Conservation (phyloP, 768 basidiomycete genomes). For the Guyanaporus albipodus region DNA sequence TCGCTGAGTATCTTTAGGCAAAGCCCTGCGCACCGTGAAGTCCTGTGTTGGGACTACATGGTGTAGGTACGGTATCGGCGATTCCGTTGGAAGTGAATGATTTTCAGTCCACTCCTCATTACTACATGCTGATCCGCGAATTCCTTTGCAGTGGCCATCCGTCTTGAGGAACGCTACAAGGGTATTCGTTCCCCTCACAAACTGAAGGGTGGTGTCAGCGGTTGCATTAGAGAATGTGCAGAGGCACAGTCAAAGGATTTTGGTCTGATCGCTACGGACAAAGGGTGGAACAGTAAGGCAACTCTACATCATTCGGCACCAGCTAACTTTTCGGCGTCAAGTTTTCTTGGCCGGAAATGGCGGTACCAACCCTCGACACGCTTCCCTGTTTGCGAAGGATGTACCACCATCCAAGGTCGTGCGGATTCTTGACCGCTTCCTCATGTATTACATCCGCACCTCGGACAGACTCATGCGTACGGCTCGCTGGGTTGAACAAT, state of each 20-base stretch:
- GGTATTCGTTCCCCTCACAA: slow-evolving; percentile 70
- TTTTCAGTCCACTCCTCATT: neutral
- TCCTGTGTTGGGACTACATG: slow-evolving; percentile 70
- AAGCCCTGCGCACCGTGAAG: slow-evolving; percentile 67
- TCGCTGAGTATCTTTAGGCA: slow-evolving; percentile 20
- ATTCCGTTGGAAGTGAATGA: slow-evolving; percentile 54
- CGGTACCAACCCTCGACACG: slow-evolving; percentile 58
- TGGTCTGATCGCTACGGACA: slow-evolving; percentile 71
- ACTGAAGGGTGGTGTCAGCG: slow-evolving; percentile 72
- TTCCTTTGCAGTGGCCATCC: slow-evolving; percentile 48
- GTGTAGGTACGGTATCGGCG: slow-evolving; percentile 72
- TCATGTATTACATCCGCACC: slow-evolving; percentile 67
- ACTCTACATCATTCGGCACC: neutral
- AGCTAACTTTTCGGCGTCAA: neutral
- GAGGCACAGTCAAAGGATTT: slow-evolving; percentile 76
- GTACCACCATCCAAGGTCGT: slow-evolving; percentile 64
- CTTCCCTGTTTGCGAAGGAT: slow-evolving; percentile 60
- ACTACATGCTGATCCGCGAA: neutral
- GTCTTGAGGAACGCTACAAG: slow-evolving; percentile 68
- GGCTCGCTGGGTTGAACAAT: slow-evolving; percentile 67
- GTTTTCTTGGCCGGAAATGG: slow-evolving; percentile 65
- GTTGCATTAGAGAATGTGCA: slow-evolving; percentile 73
- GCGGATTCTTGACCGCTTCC: slow-evolving; percentile 59
- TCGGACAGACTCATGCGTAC: slow-evolving; percentile 71
- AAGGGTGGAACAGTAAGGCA: slow-evolving; percentile 66